Evolutionary conservation across 1,139 yeast genomes (phyloP), one percentile per base, ranked within the genome.

Genomic region (Pichia sp.): DNA sequence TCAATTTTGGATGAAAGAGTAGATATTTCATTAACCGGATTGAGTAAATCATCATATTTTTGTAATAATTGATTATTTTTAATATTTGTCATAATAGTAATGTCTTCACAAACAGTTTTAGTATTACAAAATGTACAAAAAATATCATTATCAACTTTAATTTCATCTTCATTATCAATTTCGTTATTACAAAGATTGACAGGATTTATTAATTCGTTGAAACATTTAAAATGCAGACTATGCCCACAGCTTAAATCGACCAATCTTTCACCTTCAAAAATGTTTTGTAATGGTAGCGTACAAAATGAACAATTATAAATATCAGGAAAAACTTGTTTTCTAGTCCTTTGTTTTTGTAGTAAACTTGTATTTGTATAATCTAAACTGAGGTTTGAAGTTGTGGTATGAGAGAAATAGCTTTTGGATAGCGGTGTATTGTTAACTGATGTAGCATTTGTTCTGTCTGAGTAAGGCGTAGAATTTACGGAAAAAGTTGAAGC

Each of bases 201-300:
- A 2, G 45, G 36, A 8, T 29, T 30, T 15, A 45, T 13, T 12
- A 45, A 4, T 36, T 53, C 53, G 4, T 27, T 48, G 16, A 47
- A 37, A 43, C 60, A 57, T n/a, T 53, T 48, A 7, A 48, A 44
- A 46, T 57, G 60, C 18, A 53, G 26, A 16, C 44, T 40, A 40
- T 57, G 58, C 5, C 52, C 52, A 48, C 60, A 57, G 11, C 40
- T n/a, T n/a, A 56, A 40, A 24, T 49, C 53, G 6, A 57, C 37
- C 3, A 56, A 13, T 29, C 43, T 52, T 47, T 57, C 60, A 29
- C 57, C 57, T 38, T 47, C 54, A 39, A 57, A 48, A 1, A 52
- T 29, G 34, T 48, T 47, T 4, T 44, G 45, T 13, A 57, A 39
- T 12, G 57, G 47, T 43, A 54, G 54, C n/a, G 29, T 22, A 37